These are phyloP conservation scores for Bremia lactucae DNA, from an alignment of 352 stramenopile genomes.

Conservation along the genomic window DNA sequence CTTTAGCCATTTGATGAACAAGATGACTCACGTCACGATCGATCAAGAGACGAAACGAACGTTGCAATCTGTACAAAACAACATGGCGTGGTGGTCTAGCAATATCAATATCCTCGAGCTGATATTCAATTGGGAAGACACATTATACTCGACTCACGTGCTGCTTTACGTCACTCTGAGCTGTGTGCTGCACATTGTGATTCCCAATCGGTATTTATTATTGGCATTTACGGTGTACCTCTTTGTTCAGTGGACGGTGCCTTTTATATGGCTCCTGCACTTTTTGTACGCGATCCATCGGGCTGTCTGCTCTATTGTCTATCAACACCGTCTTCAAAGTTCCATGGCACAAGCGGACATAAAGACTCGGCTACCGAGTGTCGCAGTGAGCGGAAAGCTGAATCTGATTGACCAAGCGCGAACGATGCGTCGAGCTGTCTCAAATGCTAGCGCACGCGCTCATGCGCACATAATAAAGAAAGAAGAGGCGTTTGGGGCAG, in stretches of 20 bases:
- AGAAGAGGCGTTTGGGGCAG: conserved; percentile 74
- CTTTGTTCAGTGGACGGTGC: conserved; percentile 73
- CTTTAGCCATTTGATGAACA: conserved; percentile 85
- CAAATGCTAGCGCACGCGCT: conserved; percentile 45
- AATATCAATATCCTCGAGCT: conserved; percentile 79
- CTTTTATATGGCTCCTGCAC: conserved; percentile 61
- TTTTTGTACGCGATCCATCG: conserved; percentile 55
- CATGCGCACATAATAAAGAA: conserved; percentile 76
- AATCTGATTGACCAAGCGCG: conserved; percentile 27
- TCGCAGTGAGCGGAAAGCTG: conserved; percentile 23
- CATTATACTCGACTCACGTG: conserved; percentile 74
- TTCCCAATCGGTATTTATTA: conserved; percentile 79
- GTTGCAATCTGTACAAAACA: conserved; percentile 81
- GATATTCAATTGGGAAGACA: conserved; percentile 85
- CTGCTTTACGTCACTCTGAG: conserved; percentile 76
- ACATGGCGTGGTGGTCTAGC: conserved; percentile 82
- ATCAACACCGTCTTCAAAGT: conserved; percentile 67
- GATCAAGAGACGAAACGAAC: conserved; percentile 75
- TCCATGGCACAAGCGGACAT: conserved; percentile 50
- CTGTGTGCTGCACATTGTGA: conserved; percentile 75
- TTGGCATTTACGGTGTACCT: conserved; percentile 68
- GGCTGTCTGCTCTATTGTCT: conserved; percentile 51
- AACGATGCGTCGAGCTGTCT: conserved; percentile 40
- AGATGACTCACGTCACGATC: conserved; percentile 83
- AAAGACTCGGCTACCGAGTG: conserved; percentile 19